These are phyloP conservation scores for Solanum etuberosum DNA, from an alignment of 257 asterid genomes.

Conservation along the genomic window DNA sequence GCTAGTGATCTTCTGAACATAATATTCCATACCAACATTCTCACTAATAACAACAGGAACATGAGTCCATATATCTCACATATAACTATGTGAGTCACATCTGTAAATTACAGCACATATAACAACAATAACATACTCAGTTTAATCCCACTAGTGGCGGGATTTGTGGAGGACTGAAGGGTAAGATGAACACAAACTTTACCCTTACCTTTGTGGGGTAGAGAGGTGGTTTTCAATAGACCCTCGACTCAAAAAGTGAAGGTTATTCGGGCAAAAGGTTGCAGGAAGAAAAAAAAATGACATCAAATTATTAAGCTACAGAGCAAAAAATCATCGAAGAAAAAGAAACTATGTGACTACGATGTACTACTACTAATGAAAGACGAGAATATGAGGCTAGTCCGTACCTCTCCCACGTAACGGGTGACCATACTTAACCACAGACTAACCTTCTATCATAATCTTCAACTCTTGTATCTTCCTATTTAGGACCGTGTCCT, in stretches of 20 bases:
- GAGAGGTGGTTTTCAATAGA: not conserved
- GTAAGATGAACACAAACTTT: not conserved
- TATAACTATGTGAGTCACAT: not conserved
- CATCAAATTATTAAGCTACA: not conserved
- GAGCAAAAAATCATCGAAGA: not conserved
- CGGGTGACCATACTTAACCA: too few species aligned
- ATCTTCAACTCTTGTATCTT: not conserved
- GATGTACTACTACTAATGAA: too few species aligned
- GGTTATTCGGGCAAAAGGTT: not conserved
- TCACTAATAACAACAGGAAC: not conserved
- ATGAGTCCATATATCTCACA: not conserved
- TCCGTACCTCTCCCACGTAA: too few species aligned
- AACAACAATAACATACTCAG: not conserved
- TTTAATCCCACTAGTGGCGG: not conserved
- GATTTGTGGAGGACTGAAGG: too few species aligned
- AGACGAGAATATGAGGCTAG: too few species aligned
- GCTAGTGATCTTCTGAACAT: not conserved
- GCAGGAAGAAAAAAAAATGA: not conserved
- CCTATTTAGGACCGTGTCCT: not conserved
- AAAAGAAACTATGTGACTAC: not conserved
- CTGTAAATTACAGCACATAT: too few species aligned
- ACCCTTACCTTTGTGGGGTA: not conserved
- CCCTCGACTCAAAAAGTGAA: not conserved
- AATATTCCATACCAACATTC: not conserved
- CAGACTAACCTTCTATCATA: not conserved